Conservation (phyloP, 805 yeast species). For the Candida dendrica region DNA sequence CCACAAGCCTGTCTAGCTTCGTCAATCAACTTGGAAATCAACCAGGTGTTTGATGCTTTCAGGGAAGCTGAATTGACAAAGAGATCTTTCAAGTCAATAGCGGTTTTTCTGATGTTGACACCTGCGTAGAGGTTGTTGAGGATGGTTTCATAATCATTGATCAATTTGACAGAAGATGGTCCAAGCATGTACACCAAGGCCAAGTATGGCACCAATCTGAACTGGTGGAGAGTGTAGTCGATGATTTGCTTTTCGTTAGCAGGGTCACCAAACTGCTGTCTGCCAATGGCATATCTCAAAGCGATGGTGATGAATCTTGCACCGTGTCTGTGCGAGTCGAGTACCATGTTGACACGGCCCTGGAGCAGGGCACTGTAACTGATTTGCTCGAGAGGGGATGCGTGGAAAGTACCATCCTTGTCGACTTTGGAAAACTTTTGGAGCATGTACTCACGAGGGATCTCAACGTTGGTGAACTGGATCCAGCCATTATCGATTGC, state of each 20-base stretch:
- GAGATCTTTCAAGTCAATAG: constrained; percentile 63
- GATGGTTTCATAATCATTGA: constrained; percentile 41
- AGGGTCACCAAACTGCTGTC: constrained; percentile 70
- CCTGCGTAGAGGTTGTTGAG: constrained; percentile 45
- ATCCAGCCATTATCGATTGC: constrained; percentile 98
- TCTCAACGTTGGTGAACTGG: constrained; percentile 75
- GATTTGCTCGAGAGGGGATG: constrained; percentile 78
- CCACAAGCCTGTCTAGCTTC: constrained; percentile 93
- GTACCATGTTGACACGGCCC: constrained; percentile 88
- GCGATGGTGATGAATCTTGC: constrained; percentile 81
- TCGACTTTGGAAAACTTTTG: constrained; percentile 71
- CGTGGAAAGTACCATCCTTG: constrained; percentile 60
- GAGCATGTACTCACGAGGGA: constrained; percentile 80
- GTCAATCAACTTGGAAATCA: constrained; percentile 70
- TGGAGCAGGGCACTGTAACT: constrained; percentile 81
- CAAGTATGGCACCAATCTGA: constrained; percentile 77
- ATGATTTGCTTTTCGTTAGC: constrained; percentile 65
- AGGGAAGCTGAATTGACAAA: constrained; percentile 83
- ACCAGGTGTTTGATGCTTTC: constrained; percentile 88
- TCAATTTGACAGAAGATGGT: constrained; percentile 60
- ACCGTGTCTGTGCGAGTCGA: constrained; percentile 75
- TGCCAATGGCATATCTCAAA: constrained; percentile 78
- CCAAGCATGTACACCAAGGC: constrained; percentile 74
- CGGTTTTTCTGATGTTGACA: constrained; percentile 40
- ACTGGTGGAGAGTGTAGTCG: constrained; percentile 85